Evolutionary conservation across 176 grass and related monocot species (phyloP).

Genomic region (Stipa capillata): DNA sequence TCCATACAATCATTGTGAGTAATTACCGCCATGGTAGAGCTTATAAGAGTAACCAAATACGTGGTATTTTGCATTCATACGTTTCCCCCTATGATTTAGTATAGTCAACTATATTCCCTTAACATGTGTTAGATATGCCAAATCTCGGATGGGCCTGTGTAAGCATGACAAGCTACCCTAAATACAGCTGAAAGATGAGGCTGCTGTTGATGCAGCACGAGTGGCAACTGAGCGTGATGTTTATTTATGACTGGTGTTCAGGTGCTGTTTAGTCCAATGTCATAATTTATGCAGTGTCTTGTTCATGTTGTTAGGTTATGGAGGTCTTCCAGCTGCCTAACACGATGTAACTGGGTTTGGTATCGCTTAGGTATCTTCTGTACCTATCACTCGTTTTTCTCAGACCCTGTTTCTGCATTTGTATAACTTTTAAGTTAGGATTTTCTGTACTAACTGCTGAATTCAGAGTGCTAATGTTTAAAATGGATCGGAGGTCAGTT

Average conservation of each 20-base stretch:
- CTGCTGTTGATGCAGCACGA: neutral
- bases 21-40: neutral
- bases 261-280: neutral
- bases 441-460: neutral
- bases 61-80: neutral
- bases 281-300: slow-evolving; percentile 1
- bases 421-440: neutral
- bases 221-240: neutral
- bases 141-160: slow-evolving; percentile 87
- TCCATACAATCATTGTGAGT: neutral
- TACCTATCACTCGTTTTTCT: neutral
- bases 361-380: neutral
- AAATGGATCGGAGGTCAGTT: neutral
- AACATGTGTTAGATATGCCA: slow-evolving; percentile 74
- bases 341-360: slow-evolving; percentile 6
- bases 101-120: neutral
- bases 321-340: neutral
- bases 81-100: neutral
- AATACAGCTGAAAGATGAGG: slow-evolving; percentile 15
- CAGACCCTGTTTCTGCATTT: neutral
- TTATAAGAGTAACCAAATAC: neutral
- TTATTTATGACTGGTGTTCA: neutral
- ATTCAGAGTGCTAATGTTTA: neutral
- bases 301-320: slow-evolving; percentile 1
- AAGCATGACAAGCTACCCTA: slow-evolving; percentile 42